These are phyloP conservation scores for Blastomyces silverae DNA, from an alignment of 2,329 filamentous ascomycete species.

Conservation along the genomic window DNA sequence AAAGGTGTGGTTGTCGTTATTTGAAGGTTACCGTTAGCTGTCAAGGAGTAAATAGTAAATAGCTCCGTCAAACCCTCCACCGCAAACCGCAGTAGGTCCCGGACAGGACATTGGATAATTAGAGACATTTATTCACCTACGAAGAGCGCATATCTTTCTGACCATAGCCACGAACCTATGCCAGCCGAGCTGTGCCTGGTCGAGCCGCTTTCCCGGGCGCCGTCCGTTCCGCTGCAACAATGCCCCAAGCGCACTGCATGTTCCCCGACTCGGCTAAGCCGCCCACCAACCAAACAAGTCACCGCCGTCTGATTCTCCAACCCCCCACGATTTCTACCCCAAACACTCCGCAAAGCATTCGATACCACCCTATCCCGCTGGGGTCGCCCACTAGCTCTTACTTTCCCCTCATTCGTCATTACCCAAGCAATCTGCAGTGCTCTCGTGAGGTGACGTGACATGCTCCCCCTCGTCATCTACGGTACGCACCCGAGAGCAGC, in stretches of 20 bases:
- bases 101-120: too few species aligned
- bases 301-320: background rate
- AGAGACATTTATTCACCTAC: too few species aligned
- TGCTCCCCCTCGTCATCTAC: background rate
- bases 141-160: too few species aligned
- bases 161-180: background rate
- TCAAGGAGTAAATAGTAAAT: too few species aligned
- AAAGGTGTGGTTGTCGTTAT: too few species aligned
- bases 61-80: background rate
- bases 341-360: background rate
- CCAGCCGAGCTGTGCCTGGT: background rate
- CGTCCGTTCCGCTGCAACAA: background rate
- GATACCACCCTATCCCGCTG: conserved; percentile 6
- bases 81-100: background rate
- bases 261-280: background rate
- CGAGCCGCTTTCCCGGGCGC: background rate
- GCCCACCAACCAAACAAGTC: background rate
- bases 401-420: conserved; percentile 12
- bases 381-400: background rate
- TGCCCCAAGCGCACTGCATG: background rate
- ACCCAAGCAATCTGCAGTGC: background rate
- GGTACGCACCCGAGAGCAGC: conserved; percentile 4
- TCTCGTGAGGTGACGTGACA: conserved; percentile 5
- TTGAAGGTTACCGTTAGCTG: too few species aligned
- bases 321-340: conserved; percentile 4